A percentile compares a stretch with the other conserved stretches of the same genome.
Evolutionary conservation across 257 asterid species (phyloP).

Genomic region (Salvia rosmarinus): DNA sequence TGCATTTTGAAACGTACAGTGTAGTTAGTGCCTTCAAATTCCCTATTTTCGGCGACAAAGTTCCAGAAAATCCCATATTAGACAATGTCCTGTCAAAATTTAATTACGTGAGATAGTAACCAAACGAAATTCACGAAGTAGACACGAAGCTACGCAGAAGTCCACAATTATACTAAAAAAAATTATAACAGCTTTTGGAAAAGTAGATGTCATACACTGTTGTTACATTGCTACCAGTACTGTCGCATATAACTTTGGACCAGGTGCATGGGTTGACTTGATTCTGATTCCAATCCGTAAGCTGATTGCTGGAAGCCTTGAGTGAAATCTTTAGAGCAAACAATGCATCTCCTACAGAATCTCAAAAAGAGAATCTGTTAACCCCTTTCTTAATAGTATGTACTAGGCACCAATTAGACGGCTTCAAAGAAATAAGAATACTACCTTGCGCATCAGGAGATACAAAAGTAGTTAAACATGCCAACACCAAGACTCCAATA

Average conservation of each 20-base stretch:
- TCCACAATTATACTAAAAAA: not conserved
- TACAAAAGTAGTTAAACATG: slow-evolving; percentile 47
- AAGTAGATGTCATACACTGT: slow-evolving; percentile 50
- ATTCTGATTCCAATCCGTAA: slow-evolving; percentile 74
- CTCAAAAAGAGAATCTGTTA: slow-evolving; percentile 20
- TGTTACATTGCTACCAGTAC: slow-evolving; percentile 47
- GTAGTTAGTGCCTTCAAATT: slow-evolving; percentile 61
- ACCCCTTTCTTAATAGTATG: slow-evolving; percentile 1
- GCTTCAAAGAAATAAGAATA: slow-evolving; percentile 18
- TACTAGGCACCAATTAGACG: not conserved
- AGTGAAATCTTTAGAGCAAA: slow-evolving; percentile 61
- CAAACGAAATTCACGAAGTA: slow-evolving; percentile 21
- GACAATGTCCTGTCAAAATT: slow-evolving; percentile 70
- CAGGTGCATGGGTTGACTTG: slow-evolving; percentile 95
- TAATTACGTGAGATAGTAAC: slow-evolving; percentile 16
- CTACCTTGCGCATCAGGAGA: slow-evolving; percentile 70
- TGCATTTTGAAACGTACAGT: slow-evolving; percentile 59
- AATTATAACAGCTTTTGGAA: not conserved
- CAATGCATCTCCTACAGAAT: slow-evolving; percentile 74
- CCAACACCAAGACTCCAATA: slow-evolving; percentile 43
- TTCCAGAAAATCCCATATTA: slow-evolving; percentile 88
- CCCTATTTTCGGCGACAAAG: slow-evolving; percentile 73
- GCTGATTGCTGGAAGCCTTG: slow-evolving; percentile 70
- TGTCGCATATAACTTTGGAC: slow-evolving; percentile 79
- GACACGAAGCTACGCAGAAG: slow-evolving; percentile 1